These are phyloP conservation scores for Microcera coccophila DNA, from an alignment of 2,329 filamentous ascomycete species.

Conservation along the genomic window DNA sequence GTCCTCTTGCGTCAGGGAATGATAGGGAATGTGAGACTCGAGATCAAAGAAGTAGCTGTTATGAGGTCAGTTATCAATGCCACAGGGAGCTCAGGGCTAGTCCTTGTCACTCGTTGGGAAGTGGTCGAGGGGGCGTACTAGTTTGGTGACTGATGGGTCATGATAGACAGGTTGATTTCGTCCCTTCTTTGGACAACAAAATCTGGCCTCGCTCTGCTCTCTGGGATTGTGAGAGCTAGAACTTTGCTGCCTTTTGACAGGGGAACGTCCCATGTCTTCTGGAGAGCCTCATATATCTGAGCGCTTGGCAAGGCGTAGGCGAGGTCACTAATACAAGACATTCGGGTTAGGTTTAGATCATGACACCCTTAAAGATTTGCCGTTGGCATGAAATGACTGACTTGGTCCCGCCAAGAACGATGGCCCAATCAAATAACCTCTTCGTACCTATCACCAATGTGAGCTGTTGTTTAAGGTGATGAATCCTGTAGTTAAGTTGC, in stretches of 20 bases:
- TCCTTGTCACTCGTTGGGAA: too few species aligned
- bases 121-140: slow-evolving; percentile 44
- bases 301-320: slow-evolving; percentile 36
- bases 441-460: slow-evolving; percentile 17
- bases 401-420: slow-evolving; percentile 64
- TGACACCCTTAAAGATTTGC: background rate
- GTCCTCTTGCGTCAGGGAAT: slow-evolving; percentile 43
- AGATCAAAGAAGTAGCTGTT: slow-evolving; percentile 57
- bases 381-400: slow-evolving; percentile 25
- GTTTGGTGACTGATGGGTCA: slow-evolving; percentile 43
- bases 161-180: slow-evolving; percentile 52
- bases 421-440: slow-evolving; percentile 53
- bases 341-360: slow-evolving; percentile 1
- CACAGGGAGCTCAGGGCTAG: too few species aligned
- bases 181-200: slow-evolving; percentile 35
- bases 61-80: too few species aligned
- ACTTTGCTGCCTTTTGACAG: slow-evolving; percentile 51
- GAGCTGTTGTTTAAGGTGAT: slow-evolving; percentile 1
- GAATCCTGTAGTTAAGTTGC: too few species aligned
- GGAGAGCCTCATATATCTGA: slow-evolving; percentile 47
- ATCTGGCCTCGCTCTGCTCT: slow-evolving; percentile 36
- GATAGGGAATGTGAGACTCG: slow-evolving; percentile 50
- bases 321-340: slow-evolving; percentile 44
- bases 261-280: slow-evolving; percentile 48
- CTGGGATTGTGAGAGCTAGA: slow-evolving; percentile 61